phyloP scores from a whole-genome alignment of 2,329 filamentous ascomycete genomes.

The Beauveria asiatica region DNA sequence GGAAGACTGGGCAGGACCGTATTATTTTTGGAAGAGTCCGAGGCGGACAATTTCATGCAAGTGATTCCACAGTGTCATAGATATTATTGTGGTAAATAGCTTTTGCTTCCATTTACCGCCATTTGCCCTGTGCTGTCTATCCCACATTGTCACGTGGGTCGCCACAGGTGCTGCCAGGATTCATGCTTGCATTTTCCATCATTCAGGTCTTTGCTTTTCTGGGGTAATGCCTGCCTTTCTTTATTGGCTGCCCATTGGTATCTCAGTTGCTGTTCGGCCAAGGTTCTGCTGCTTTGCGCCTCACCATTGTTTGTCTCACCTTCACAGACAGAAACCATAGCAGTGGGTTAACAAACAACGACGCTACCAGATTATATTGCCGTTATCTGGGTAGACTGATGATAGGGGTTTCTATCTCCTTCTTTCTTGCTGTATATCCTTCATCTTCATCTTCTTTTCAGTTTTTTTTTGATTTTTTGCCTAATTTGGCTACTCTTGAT shows the following conservation, averaged over 20 bases:
- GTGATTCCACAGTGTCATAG: background rate
- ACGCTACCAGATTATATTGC: no score
- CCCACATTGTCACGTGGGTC: constrained; percentile 8
- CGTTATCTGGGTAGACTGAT: no score
- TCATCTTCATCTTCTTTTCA: no score
- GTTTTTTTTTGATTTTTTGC: no score
- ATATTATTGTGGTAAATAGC: constrained; percentile 1
- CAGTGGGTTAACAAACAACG: no score
- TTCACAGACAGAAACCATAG: background rate
- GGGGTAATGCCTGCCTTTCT: background rate
- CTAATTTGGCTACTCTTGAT: no score
- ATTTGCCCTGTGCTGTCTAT: constrained; percentile 4
- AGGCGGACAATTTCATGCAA: constrained; percentile 1
- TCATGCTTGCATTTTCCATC: background rate
- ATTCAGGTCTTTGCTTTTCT: background rate
- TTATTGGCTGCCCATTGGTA: background rate
- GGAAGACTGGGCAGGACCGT: background rate
- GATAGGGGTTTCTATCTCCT: no score
- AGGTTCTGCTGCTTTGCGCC: background rate
- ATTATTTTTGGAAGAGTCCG: background rate
- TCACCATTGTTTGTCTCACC: background rate
- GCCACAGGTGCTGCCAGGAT: background rate
- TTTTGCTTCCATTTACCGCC: background rate
- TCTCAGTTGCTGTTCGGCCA: background rate
- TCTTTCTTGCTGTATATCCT: no score